Conservation (phyloP, 495 filamentous ascomycete genomes). For the Talaromyces nanjingensis region DNA sequence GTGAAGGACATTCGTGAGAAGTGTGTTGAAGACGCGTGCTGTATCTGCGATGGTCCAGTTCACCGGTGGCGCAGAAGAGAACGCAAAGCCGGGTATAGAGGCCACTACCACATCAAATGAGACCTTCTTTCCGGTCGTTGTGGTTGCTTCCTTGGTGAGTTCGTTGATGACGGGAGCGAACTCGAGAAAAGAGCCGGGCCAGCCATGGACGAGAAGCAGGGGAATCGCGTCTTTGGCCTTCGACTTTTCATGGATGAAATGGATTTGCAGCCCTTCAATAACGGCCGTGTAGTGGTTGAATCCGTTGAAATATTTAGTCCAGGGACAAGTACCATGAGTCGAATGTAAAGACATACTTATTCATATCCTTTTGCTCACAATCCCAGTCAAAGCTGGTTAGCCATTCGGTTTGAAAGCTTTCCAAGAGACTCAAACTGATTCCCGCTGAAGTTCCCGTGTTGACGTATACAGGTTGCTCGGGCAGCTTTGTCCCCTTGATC, state of each 20-base stretch:
- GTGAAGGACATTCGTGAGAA: too few relatives aligned
- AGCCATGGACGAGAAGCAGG: conserved; percentile 28
- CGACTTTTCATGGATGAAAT: conserved; percentile 17
- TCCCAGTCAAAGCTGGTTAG: conserved; percentile 12
- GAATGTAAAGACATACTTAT: too few relatives aligned
- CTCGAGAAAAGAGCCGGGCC: conserved; percentile 34
- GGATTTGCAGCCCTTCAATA: conserved; percentile 15
- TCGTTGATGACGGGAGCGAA: conserved; percentile 12
- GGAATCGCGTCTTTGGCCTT: conserved; percentile 20
- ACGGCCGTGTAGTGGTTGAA: conserved; percentile 12
- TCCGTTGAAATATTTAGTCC: not conserved
- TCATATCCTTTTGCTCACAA: conserved; percentile 2
- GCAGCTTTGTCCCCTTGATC: conserved; percentile 5
- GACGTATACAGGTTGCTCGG: not conserved
- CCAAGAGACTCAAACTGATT: not conserved
- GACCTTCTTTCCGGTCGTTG: too few relatives aligned
- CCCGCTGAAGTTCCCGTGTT: not conserved
- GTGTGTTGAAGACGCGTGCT: too few relatives aligned
- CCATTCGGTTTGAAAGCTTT: conserved; percentile 8
- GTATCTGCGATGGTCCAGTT: too few relatives aligned
- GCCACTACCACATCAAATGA: too few relatives aligned
- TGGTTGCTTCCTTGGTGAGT: too few relatives aligned
- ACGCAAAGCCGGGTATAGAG: too few relatives aligned
- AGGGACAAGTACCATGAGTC: too few relatives aligned
- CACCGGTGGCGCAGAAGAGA: too few relatives aligned